Evolutionary conservation across 116 monocot species (phyloP).

Genomic region (Trichopus zeylanicus): DNA sequence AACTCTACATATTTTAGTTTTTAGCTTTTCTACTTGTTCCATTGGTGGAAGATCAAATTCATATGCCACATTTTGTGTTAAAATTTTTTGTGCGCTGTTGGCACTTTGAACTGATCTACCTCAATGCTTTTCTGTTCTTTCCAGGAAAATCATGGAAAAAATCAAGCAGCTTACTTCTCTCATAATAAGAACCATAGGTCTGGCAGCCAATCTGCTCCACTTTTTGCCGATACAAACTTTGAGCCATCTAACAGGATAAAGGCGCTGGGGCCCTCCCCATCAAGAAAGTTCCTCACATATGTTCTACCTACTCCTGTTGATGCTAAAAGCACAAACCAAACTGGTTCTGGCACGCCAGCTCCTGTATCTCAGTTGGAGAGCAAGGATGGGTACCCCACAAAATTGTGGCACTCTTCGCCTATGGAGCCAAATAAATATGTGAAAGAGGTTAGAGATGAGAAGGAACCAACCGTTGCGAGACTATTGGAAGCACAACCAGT

Average conservation of each 20-base stretch:
- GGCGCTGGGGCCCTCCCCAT: conserved; percentile 22
- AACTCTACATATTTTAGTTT: no score
- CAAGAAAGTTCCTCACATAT: conserved; percentile 45
- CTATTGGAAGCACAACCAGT: conserved; percentile 13
- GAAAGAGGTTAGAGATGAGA: conserved; percentile 21
- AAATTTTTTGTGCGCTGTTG: no score
- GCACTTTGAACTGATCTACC: no score
- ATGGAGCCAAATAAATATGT: conserved; percentile 17
- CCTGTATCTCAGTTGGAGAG: conserved; percentile 8
- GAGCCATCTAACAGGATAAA: conserved; percentile 33
- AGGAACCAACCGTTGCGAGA: conserved; percentile 15
- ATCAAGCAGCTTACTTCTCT: conserved; percentile 13
- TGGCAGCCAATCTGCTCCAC: conserved; percentile 55
- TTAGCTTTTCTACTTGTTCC: no score
- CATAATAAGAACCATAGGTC: conserved; percentile 6
- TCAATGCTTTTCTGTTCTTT: background rate
- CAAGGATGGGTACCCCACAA: conserved; percentile 2
- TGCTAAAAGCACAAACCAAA: conserved; percentile 15
- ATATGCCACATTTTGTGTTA: no score
- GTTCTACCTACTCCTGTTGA: conserved; percentile 51
- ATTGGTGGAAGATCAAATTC: no score
- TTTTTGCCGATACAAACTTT: conserved; percentile 31
- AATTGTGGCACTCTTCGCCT: conserved; percentile 40
- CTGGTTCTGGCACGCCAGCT: conserved; percentile 2
- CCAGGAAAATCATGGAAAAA: conserved; percentile 34